phyloP scores from a whole-genome alignment of 2,329 filamentous ascomycete genomes.

The Periconia sp. region DNA sequence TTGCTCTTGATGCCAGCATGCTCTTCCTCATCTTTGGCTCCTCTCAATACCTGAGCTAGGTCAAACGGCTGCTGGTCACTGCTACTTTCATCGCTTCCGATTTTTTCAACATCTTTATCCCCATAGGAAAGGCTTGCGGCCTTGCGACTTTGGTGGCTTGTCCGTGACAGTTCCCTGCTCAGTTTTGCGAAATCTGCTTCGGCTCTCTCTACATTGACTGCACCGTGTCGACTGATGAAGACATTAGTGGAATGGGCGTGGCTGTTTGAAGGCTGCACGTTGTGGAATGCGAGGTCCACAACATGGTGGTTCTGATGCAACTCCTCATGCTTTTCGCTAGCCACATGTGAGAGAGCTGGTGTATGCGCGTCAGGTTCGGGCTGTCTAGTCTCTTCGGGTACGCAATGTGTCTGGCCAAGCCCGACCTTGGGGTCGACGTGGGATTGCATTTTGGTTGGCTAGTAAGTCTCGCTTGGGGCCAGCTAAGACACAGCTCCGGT shows the following conservation, averaged over 20 bases:
- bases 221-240: slow-evolving; percentile 15
- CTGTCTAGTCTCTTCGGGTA: too few relatives aligned
- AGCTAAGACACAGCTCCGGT: too few relatives aligned
- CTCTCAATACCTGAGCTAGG: slow-evolving; percentile 74
- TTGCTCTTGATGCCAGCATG: slow-evolving; percentile 82
- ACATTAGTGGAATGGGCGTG: slow-evolving; percentile 5
- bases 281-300: too few relatives aligned
- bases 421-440: too few relatives aligned
- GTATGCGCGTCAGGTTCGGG: too few relatives aligned
- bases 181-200: slow-evolving; percentile 74
- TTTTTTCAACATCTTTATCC: slow-evolving; percentile 65
- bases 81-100: slow-evolving; percentile 40
- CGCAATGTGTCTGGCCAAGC: too few relatives aligned
- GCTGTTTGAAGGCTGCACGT: too few relatives aligned
- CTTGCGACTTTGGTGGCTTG: slow-evolving; percentile 50
- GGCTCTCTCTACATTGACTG: slow-evolving; percentile 69
- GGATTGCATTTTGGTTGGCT: too few relatives aligned
- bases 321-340: too few relatives aligned
- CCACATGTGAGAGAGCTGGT: too few relatives aligned
- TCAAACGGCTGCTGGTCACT: slow-evolving; percentile 72
- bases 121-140: slow-evolving; percentile 54
- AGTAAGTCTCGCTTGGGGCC: too few relatives aligned
- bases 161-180: slow-evolving; percentile 53
- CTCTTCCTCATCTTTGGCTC: slow-evolving; percentile 72
- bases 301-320: too few relatives aligned